A percentile compares a stretch with the other conserved stretches of the same genome.
Evolutionary conservation across 2,329 filamentous ascomycete genomes (phyloP).

Genomic region (Pestalotiopsis sp.): DNA sequence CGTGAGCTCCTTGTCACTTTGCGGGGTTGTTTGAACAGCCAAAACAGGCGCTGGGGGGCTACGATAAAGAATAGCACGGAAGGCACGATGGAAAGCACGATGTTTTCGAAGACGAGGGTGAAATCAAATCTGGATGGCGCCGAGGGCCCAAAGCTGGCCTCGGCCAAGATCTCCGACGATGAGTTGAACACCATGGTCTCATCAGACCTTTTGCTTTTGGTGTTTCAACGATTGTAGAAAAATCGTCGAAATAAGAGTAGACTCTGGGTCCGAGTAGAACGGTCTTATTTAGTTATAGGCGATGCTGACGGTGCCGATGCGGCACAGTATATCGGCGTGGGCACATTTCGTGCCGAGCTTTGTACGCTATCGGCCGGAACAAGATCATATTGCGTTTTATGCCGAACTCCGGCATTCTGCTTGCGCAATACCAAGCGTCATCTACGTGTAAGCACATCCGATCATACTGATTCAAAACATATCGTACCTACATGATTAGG

Average conservation of each 20-base stretch:
- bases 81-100: background rate
- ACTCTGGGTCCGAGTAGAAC: too few relatives aligned
- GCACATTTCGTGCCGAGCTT: background rate
- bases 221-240: background rate
- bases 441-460: too few relatives aligned
- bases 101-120: conserved; percentile 10
- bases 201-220: background rate
- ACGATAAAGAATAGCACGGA: background rate
- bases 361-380: background rate
- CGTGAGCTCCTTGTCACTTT: background rate
- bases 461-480: too few relatives aligned
- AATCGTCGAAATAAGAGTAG: too few relatives aligned
- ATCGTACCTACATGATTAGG: too few relatives aligned
- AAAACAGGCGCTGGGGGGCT: conserved; percentile 7
- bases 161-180: background rate
- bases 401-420: background rate
- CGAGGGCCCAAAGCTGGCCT: background rate
- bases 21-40: background rate
- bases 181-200: background rate
- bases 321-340: background rate
- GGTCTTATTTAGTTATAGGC: background rate
- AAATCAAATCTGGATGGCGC: background rate
- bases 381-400: background rate
- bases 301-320: background rate
- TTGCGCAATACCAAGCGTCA: background rate